Percentiles rank a stretch among this genome's conserved stretches.
Conservation (phyloP, 2,329 filamentous ascomycete species). For the Colletotrichum noveboracense region DNA sequence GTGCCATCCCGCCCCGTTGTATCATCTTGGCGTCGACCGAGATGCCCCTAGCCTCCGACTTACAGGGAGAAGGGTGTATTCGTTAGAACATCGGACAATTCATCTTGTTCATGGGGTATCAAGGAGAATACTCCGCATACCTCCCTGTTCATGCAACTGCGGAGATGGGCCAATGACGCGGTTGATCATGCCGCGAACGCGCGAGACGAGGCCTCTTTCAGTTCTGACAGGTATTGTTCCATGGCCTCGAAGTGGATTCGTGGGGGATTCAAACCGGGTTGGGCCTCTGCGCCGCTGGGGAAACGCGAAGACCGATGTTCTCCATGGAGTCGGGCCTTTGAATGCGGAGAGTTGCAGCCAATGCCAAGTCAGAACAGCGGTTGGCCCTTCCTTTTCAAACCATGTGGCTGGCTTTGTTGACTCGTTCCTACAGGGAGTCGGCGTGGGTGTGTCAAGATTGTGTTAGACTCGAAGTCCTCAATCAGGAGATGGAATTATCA, state of each 20-base stretch:
- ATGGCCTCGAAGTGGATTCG: neutral
- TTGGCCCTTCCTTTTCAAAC: neutral
- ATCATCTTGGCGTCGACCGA: neutral
- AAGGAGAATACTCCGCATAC: neutral
- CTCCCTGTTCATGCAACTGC: neutral
- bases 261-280: neutral
- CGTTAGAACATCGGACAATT: neutral
- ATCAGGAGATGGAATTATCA: too few relatives aligned
- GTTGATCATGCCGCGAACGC: neutral
- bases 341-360: neutral
- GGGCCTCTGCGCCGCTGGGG: neutral
- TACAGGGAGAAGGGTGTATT: neutral
- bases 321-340: neutral
- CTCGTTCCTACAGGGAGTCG: neutral
- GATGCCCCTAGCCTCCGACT: neutral
- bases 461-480: neutral
- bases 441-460: neutral
- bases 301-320: neutral
- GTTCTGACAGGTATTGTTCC: neutral
- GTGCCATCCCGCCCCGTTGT: neutral
- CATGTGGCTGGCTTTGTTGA: fast-evolving
- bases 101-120: neutral
- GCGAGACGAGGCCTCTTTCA: neutral
- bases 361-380: neutral
- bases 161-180: neutral